Evolutionary conservation across 31 red algal genomes (phyloP).

Genomic region (Asparagopsis taxiformis): DNA sequence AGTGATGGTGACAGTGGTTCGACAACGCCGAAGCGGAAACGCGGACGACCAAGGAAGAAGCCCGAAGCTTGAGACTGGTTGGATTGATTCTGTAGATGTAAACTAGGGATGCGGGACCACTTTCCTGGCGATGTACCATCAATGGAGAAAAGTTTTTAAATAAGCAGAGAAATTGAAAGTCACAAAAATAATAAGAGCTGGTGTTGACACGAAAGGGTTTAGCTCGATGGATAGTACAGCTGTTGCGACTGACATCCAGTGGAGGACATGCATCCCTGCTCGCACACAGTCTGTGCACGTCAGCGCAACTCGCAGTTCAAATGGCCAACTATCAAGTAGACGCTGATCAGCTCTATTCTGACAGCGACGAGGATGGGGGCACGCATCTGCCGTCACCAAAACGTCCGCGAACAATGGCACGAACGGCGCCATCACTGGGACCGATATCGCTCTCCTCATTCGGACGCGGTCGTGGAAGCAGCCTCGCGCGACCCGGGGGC

Average conservation of each 20-base stretch:
- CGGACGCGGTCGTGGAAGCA: constrained; percentile 1
- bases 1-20: background rate
- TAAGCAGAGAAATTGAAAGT: too few relatives aligned
- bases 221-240: too few relatives aligned
- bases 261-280: too few relatives aligned
- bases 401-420: background rate
- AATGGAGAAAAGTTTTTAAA: too few relatives aligned
- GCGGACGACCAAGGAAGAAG: constrained; percentile 4
- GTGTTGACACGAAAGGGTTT: too few relatives aligned
- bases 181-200: too few relatives aligned
- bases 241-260: too few relatives aligned
- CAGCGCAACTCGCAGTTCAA: too few relatives aligned
- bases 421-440: background rate
- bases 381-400: background rate
- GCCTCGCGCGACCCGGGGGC: too few relatives aligned
- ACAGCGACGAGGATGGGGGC: background rate
- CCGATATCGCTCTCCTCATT: background rate
- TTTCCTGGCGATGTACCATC: too few relatives aligned
- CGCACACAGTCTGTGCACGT: too few relatives aligned
- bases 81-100: background rate
- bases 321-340: constrained; percentile 21
- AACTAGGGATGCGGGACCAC: too few relatives aligned
- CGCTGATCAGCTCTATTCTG: constrained; percentile 10
- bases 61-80: background rate
- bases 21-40: constrained; percentile 3